These are phyloP conservation scores for Mucor sp. DNA, from an alignment of 371 early-diverging fungal species.

Conservation along the genomic window DNA sequence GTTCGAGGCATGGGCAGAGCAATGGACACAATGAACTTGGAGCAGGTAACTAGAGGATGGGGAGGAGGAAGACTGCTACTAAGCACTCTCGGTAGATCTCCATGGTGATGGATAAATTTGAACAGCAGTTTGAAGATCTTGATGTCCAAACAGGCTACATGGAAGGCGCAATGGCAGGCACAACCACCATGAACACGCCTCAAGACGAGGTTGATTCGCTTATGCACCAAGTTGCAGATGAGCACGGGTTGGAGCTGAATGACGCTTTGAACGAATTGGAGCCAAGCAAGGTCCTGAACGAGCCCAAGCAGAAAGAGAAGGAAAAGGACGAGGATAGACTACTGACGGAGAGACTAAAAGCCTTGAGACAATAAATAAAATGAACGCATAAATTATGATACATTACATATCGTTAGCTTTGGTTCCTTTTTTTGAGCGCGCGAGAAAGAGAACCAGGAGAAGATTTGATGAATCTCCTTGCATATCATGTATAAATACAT, in stretches of 20 bases:
- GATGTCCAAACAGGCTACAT: conserved; percentile 93
- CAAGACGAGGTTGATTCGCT: conserved; percentile 87
- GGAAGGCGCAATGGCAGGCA: conserved; percentile 88
- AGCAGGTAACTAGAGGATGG: conserved; percentile 59
- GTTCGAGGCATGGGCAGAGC: conserved; percentile 93
- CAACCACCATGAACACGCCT: conserved; percentile 84
- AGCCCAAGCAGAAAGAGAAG: conserved; percentile 23
- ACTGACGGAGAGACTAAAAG: conserved; percentile 38
- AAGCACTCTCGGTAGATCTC: conserved; percentile 67
- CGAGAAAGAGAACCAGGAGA: not conserved
- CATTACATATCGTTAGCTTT: not conserved
- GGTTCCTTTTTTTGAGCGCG: not conserved
- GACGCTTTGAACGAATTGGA: conserved; percentile 56
- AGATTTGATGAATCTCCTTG: conserved; percentile 1
- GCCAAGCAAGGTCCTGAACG: conserved; percentile 38
- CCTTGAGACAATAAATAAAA: conserved; percentile 32
- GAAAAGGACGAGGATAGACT: conserved; percentile 34
- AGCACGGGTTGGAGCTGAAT: conserved; percentile 87
- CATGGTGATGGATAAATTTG: conserved; percentile 94
- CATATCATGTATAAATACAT: not conserved
- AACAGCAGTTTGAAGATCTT: conserved; percentile 90
- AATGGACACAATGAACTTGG: conserved; percentile 92
- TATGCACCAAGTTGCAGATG: conserved; percentile 94
- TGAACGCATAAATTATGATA: not conserved
- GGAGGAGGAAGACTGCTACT: too few relatives aligned